A percentile compares a stretch with the other conserved stretches of the same genome.
Evolutionary conservation across 805 yeast species (phyloP).

Genomic region (Pichia kluyveri): DNA sequence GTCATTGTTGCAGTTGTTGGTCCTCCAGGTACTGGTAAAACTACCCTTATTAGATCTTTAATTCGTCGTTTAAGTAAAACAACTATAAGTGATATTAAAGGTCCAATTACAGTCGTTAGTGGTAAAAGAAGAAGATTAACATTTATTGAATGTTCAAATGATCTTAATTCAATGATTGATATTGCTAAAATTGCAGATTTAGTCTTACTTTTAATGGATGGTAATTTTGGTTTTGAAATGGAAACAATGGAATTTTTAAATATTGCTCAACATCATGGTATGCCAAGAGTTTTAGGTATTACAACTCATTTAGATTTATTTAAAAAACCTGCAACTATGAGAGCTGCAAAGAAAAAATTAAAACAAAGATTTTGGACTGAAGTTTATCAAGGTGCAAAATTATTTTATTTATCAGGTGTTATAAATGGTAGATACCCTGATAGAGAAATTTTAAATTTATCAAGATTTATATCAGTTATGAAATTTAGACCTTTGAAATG

Average conservation of each 20-base stretch:
- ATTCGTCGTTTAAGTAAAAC: constrained; percentile 85
- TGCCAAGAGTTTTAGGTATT: constrained; percentile 94
- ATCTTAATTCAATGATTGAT: constrained; percentile 91
- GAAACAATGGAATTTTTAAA: constrained; percentile 98
- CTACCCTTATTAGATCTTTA: constrained; percentile 83
- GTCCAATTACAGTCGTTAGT: constrained; percentile 94
- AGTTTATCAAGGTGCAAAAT: constrained; percentile 95
- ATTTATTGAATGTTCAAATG: constrained; percentile 87
- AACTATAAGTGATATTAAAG: constrained; percentile 75
- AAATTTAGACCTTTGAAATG: constrained; percentile 98
- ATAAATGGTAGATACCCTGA: constrained; percentile 97
- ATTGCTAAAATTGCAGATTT: constrained; percentile 92
- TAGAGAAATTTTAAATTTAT: constrained; percentile 83
- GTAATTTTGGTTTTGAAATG: constrained; percentile 98
- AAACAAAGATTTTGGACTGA: constrained; percentile 98
- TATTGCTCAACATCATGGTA: constrained; percentile 95
- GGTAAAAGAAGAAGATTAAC: constrained; percentile 92
- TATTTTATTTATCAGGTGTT: constrained; percentile 90
- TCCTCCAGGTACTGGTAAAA: constrained; percentile 97
- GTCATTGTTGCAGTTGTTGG: constrained; percentile 95
- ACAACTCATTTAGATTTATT: constrained; percentile 94
- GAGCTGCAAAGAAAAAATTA: constrained; percentile 84
- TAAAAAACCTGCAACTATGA: constrained; percentile 77
- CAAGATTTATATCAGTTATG: constrained; percentile 93
- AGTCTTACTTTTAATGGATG: constrained; percentile 83